Evolutionary conservation across 257 asterid species (phyloP), one percentile per base, ranked within the genome.

Genomic region (Gardenia jasminoides): DNA sequence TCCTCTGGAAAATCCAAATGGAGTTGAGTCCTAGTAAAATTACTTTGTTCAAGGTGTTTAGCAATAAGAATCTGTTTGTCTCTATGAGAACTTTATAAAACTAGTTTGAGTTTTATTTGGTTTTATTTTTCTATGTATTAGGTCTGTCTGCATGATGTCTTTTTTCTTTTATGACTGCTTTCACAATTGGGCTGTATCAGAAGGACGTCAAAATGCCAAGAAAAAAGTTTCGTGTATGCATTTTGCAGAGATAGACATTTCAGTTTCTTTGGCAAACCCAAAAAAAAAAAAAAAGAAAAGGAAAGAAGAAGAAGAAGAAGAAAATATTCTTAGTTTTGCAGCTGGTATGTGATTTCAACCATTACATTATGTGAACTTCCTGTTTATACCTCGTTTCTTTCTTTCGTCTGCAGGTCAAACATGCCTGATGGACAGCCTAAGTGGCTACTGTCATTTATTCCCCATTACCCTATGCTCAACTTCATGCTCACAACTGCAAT

Each of bases 381-480:
- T 44, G 16, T 17, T 36, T 69, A 30, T 20, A 28, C 11, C 44
- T 1, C 24, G 70, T 75, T 58, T 75, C 3, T 75, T 75, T 36
- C n/a, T 68, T 20, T 3, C 16, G 19, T 74, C 67, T 11, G 86
- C 97, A 95, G 99, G 81, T 90, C 98, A 86, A 90, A 93, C 85
- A 71, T 76, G 82, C 92, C 97, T 22, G 91, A 93, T 86, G 99
- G 99, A 83, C 99, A 95, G 86, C 99, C 99, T 59, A 95, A 95
- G 85, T 93, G 98, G 99, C 89, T 95, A 43, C 98, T 95, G 50
- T 91, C 83, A 10, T 88, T 95, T 70, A 91, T 95, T 85, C 98
- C 98, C 33, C 96, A 92, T 76, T 93, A 95, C 85, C 99, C 99
- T n/a, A 47, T 95, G 89, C 98, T 95, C 24, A 95, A 95, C 86